Base-by-base conservation (phyloP, 1,139 yeast species). In the Diutina siamensis region DNA sequence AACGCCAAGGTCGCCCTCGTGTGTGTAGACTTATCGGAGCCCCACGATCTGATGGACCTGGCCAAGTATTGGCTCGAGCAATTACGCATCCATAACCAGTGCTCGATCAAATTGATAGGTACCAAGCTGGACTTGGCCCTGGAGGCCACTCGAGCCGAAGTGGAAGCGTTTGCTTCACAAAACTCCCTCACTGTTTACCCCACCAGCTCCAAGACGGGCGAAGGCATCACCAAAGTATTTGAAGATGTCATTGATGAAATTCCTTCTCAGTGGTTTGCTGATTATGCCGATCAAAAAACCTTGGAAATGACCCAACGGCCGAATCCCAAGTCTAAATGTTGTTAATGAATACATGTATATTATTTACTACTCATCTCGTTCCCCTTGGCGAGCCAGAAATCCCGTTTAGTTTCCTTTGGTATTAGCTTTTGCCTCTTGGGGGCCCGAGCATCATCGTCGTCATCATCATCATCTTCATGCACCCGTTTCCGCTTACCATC, bases 171-270 rank as follows among this genome's bases (percentile, higher is more conserved):
- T 38, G 42, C 42, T 22, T 10, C 7, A 3, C 51, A 48, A 3
- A 48, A 53, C 13, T 47, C 51, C 3, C 45, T 61, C 1, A 25
- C 5, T 5, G 53, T 64, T 18, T 63, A 62, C 49, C 48, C 55
- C 32, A 72, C 79, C 2, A 73, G 80, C 56, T 72, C 80, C 13
- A 74, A 71, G 52, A 54, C 63, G 1, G 76, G 77, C 25, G 55
- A 57, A 1, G 79, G 78, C 0, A 58, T 76, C 2, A 41, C 44
- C 1, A 69, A 64, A 25, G 50, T 76, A 31, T 76, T 76, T 53
- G 65, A 68, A 45, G 55, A 58, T 25, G 62, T 76, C 2, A 60
- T 72, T 2, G 65, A 64, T 13, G 63, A 56, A 12, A 74, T 86
- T 1, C 72, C 67, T 28, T 71, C 65, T 4, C 50, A 44, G 8